Conservation (phyloP, 306 rosid species). For the Inga leiocalycina region DNA sequence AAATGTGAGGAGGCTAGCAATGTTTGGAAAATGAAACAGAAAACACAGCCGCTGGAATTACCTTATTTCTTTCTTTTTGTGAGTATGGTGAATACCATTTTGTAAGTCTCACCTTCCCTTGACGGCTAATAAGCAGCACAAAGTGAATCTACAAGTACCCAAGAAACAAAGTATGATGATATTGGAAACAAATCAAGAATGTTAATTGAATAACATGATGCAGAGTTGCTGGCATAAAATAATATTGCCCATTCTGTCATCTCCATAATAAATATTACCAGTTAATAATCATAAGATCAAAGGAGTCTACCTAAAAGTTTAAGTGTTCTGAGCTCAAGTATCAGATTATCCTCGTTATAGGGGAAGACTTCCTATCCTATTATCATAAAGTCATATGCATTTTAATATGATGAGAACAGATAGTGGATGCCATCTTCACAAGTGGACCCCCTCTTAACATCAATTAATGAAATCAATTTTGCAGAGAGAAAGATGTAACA, state of each 20-base stretch:
- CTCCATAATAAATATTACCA: background rate
- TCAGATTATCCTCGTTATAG: background rate
- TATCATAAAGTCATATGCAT: background rate
- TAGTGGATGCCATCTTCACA: background rate
- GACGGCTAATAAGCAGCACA: slow-evolving; percentile 91
- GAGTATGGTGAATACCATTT: slow-evolving; percentile 96
- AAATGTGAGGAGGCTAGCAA: background rate
- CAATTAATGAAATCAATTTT: background rate
- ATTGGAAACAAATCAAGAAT: slow-evolving; percentile 5
- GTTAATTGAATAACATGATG: background rate
- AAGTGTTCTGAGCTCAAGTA: background rate
- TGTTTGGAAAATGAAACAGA: background rate
- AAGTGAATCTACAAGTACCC: slow-evolving; percentile 68
- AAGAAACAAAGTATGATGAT: slow-evolving; percentile 25
- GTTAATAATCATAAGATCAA: background rate
- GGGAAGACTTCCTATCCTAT: background rate
- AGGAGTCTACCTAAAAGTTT: background rate
- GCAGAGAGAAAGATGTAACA: background rate
- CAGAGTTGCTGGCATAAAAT: background rate
- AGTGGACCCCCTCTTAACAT: background rate
- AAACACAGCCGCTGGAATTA: slow-evolving; percentile 12
- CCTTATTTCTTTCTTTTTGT: slow-evolving; percentile 93
- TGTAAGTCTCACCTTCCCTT: slow-evolving; percentile 91
- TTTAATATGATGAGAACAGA: background rate
- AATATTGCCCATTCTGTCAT: background rate